Percentiles rank a stretch among this genome's conserved stretches.
These are phyloP conservation scores for Claviceps paspali DNA, from an alignment of 2,329 filamentous ascomycete species.

Conservation along the genomic window DNA sequence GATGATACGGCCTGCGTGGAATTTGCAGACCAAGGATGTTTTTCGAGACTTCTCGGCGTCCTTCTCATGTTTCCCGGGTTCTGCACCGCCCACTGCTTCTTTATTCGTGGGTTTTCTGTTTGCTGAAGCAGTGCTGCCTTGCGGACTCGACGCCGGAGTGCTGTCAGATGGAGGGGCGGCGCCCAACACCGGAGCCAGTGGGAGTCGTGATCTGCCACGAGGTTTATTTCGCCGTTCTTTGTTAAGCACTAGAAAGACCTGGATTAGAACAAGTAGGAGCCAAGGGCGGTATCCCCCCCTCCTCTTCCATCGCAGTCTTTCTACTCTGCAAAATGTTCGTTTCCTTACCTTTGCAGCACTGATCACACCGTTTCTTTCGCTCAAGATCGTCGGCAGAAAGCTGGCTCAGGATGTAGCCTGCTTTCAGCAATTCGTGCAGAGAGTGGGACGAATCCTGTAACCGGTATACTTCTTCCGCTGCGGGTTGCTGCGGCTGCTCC, in stretches of 20 bases:
- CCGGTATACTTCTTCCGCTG: slow-evolving; percentile 9
- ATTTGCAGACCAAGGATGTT: slow-evolving; percentile 10
- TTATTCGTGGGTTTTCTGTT: neutral
- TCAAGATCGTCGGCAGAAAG: slow-evolving; percentile 13
- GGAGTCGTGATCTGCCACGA: neutral
- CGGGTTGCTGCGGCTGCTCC: slow-evolving; percentile 9
- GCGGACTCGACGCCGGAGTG: neutral
- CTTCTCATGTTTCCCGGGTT: neutral
- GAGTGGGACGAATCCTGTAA: slow-evolving; percentile 10
- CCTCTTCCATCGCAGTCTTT: too few species aligned
- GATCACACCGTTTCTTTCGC: slow-evolving; percentile 16
- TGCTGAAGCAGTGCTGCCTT: neutral
- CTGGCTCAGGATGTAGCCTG: slow-evolving; percentile 14
- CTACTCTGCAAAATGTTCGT: too few species aligned
- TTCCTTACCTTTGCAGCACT: slow-evolving; percentile 13
- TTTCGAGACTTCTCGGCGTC: neutral
- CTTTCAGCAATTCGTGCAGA: slow-evolving; percentile 9
- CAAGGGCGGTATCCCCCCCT: neutral
- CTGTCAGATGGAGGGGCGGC: too few species aligned
- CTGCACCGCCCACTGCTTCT: neutral
- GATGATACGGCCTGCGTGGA: slow-evolving; percentile 15
- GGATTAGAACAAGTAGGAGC: neutral
- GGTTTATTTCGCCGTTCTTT: slow-evolving; percentile 1
- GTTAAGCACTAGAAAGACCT: neutral
- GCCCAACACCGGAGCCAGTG: neutral